Conservation (phyloP, 305 asterid species). For the Fraxinus xanthoxyloides region DNA sequence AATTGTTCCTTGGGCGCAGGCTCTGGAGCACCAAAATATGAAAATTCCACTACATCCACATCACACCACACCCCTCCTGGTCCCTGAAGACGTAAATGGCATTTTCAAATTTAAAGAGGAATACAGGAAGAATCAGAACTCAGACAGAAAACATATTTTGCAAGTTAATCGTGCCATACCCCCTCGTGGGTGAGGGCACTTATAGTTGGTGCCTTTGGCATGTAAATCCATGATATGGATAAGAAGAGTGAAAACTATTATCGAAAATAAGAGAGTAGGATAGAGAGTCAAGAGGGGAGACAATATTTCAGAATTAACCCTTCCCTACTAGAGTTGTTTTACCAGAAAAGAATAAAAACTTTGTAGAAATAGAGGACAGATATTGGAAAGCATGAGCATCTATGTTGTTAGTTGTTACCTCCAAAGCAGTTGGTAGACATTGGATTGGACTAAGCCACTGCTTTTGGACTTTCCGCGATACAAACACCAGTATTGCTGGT, state of each 20-base stretch:
- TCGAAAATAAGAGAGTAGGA: not conserved
- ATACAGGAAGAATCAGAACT: not conserved
- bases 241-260: not conserved
- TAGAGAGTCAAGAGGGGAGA: not conserved
- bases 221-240: not conserved
- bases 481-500: slow-evolving; percentile 96
- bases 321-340: not conserved
- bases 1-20: slow-evolving; percentile 89
- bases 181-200: not conserved
- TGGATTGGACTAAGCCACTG: slow-evolving; percentile 95
- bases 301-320: not conserved
- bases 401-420: slow-evolving; percentile 41
- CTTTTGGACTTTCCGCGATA: slow-evolving; percentile 93
- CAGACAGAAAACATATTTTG: not conserved
- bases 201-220: slow-evolving; percentile 4
- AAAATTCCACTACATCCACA: slow-evolving; percentile 97
- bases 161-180: not conserved
- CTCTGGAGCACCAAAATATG: slow-evolving; percentile 97
- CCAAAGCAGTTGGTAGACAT: slow-evolving; percentile 92
- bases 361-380: not conserved
- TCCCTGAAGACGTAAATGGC: slow-evolving; percentile 54
- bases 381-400: not conserved
- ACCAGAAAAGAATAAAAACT: not conserved
- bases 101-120: slow-evolving; percentile 23
- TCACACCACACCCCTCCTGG: slow-evolving; percentile 99